phyloP scores from a whole-genome alignment of 805 yeast species.

The Nakazawaea siamensis region DNA sequence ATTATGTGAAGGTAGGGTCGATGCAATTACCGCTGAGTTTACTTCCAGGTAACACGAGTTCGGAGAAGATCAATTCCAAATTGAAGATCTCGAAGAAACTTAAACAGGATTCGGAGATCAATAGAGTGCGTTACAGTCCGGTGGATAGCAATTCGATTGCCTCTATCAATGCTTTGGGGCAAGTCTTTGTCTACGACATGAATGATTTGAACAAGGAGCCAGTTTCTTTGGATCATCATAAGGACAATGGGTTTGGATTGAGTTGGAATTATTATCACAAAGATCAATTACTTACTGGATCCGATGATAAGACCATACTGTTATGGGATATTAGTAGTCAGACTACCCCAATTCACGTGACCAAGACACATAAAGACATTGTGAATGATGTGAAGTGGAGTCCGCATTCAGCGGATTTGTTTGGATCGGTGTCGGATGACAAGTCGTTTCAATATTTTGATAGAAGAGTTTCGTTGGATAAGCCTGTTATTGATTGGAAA shows the following conservation, averaged over 20 bases:
- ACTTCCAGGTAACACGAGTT: constrained; percentile 4
- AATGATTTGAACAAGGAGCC: constrained; percentile 19
- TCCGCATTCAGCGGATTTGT: constrained; percentile 34
- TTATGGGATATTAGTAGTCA: constrained; percentile 41
- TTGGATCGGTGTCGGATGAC: constrained; percentile 76
- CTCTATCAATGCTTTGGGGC: constrained; percentile 63
- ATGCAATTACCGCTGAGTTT: constrained; percentile 46
- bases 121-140: constrained; percentile 67
- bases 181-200: constrained; percentile 43
- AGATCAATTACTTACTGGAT: constrained; percentile 48
- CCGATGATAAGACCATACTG: constrained; percentile 61
- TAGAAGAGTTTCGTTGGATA: constrained; percentile 25
- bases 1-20: constrained; percentile 58
- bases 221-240: constrained; percentile 39
- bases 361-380: constrained; percentile 40
- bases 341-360: constrained; percentile 20
- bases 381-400: constrained; percentile 80
- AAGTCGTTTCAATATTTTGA: constrained; percentile 47
- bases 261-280: constrained; percentile 47
- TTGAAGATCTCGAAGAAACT: constrained; percentile 55
- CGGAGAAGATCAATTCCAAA: constrained; percentile 37
- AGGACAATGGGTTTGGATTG: constrained; percentile 67
- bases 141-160: constrained; percentile 47
- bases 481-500: constrained; percentile 17
- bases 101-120: constrained; percentile 56